Base-by-base conservation (phyloP, 768 basidiomycete species). In the Kwoniella europaea region DNA sequence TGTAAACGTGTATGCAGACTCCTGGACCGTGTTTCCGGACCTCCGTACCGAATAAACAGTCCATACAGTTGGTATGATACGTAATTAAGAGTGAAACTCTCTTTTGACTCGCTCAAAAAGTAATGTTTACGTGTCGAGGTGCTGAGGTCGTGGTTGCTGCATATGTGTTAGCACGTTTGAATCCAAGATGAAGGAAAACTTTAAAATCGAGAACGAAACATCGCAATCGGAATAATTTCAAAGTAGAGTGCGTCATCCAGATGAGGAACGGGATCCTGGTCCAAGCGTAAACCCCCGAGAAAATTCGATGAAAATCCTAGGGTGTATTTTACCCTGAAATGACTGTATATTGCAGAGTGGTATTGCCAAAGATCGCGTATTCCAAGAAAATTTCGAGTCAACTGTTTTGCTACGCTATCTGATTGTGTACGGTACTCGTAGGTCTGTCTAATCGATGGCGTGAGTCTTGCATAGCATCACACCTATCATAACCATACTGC, bases 361-460 rank as follows among this genome's bases (percentile, higher is more conserved):
- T 35, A 58, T 35, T 10, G 29, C 22, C 24, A 56, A 18, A 56
- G 55, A 56, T 56, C 55, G 55, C 55, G 55, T 24, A 56, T 20
- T 20, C 7, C 4, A 56, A n/a, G 55, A 56, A 56, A 56, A 20
- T 56, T 24, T 56, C 24, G 55, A 56, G 55, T 22, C 12, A 56
- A 24, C 24, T 6, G 24, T 56, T 27, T 56, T 27, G n/a, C 24
- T 56, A 56, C 24, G 35, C 35, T 35, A 35, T 56, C n/a, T 18
- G 15, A 24, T 56, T 56, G 24, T 56, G n/a, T 56, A 9, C 24
- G n/a, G n/a, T 18, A 24, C 55, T 56, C 55, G 55, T 56, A 24
- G 12, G 35, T 35, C 35, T 27, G 3, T 27, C 35, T 35, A 35
- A 61, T 64, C 63, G 50, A 64, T 64, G 63, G 63, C 63, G 53